Evolutionary conservation across 2,329 filamentous ascomycete genomes (phyloP).

Genomic region (Trichophyton benhamiae): DNA sequence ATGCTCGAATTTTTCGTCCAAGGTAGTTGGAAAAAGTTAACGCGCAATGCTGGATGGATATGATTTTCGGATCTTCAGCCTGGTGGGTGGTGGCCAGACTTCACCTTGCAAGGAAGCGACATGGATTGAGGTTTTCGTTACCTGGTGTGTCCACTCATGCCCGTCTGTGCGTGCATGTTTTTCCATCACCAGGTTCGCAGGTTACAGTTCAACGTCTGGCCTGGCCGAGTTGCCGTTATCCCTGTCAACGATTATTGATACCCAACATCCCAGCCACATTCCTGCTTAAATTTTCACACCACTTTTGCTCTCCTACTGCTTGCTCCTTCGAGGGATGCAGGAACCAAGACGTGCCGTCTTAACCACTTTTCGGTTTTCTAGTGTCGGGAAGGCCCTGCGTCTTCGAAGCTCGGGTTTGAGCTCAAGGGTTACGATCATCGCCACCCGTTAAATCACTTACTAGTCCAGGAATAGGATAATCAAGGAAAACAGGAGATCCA

Average conservation of each 20-base stretch:
- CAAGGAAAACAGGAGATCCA: neutral
- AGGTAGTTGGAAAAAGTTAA: neutral
- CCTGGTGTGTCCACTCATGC: neutral
- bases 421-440: neutral
- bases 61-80: neutral
- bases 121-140: neutral
- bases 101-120: neutral
- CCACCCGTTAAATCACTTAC: neutral
- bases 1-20: neutral
- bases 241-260: slow-evolving; percentile 1
- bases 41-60: neutral
- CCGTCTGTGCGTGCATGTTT: neutral
- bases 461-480: neutral
- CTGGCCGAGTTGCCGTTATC: neutral
- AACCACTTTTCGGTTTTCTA: neutral
- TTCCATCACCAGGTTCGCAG: neutral
- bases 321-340: neutral
- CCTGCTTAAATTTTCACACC: neutral
- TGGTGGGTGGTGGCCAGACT: neutral
- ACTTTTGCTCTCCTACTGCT: neutral
- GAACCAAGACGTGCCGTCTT: neutral
- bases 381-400: neutral
- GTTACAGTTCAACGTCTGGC: neutral
- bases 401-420: neutral
- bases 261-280: slow-evolving; percentile 1